These are phyloP conservation scores for Fraxinus baroniana DNA, from an alignment of 305 asterid genomes.

Conservation along the genomic window DNA sequence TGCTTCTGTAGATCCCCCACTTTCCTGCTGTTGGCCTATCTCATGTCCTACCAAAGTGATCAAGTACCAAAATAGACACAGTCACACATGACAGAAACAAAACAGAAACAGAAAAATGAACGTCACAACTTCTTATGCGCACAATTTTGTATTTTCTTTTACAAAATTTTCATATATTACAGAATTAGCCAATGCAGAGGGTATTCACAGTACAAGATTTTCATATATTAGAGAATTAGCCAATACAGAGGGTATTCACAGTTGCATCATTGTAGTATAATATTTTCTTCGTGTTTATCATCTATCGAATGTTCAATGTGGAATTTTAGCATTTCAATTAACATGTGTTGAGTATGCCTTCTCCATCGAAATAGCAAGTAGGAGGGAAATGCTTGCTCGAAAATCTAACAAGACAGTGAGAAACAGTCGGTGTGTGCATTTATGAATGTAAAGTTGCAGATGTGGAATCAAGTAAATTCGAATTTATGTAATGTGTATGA, in stretches of 20 bases:
- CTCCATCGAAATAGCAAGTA: neutral
- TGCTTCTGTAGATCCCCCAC: neutral
- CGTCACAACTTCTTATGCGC: neutral
- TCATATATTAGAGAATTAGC: neutral
- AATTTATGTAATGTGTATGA: neutral
- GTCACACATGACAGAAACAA: neutral
- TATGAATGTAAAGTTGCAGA: neutral
- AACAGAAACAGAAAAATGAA: neutral
- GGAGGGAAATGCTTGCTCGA: neutral
- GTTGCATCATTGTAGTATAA: neutral
- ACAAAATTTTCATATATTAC: neutral
- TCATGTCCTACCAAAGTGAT: neutral
- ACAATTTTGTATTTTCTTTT: neutral
- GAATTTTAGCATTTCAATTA: neutral
- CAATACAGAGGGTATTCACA: neutral
- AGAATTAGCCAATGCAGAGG: neutral
- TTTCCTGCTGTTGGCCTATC: neutral
- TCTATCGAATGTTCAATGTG: neutral
- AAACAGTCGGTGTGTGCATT: neutral
- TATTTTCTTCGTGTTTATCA: neutral
- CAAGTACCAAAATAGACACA: neutral
- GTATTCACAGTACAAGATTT: neutral
- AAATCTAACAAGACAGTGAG: neutral
- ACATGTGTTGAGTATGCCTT: neutral
- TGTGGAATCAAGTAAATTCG: neutral